Percentiles rank a stretch among this genome's conserved stretches.
Evolutionary conservation across 148 eudicot genomes (phyloP).

Genomic region (Simmondsia chinensis): DNA sequence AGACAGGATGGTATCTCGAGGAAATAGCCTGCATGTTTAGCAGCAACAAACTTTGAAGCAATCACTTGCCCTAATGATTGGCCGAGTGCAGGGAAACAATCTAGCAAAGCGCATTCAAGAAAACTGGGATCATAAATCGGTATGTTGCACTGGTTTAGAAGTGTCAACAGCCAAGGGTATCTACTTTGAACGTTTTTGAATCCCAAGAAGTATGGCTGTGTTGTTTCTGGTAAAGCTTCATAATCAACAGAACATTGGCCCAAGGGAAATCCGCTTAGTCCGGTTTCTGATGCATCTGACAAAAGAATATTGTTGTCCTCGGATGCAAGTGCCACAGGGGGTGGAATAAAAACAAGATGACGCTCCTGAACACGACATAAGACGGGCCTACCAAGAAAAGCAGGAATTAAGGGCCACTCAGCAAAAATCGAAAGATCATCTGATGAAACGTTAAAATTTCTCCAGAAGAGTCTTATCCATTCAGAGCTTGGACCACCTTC

Average conservation of each 20-base stretch:
- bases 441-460: constrained; percentile 54
- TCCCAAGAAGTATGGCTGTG: constrained; percentile 39
- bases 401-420: constrained; percentile 98
- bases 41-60: constrained; percentile 76
- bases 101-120: constrained; percentile 67
- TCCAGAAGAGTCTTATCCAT: constrained; percentile 96
- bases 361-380: constrained; percentile 91
- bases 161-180: constrained; percentile 80
- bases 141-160: constrained; percentile 88
- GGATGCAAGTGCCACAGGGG: constrained; percentile 24
- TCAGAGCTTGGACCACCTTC: constrained; percentile 91
- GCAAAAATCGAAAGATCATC: constrained; percentile 76
- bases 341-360: constrained; percentile 74
- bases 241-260: constrained; percentile 18
- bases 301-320: constrained; percentile 17
- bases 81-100: constrained; percentile 54
- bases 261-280: constrained; percentile 20
- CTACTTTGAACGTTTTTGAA: constrained; percentile 35
- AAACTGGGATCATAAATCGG: constrained; percentile 73
- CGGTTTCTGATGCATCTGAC: constrained; percentile 18
- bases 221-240: constrained; percentile 30
- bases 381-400: constrained; percentile 90
- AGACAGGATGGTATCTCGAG: constrained; percentile 62
- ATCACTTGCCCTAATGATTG: constrained; percentile 73
- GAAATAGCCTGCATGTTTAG: constrained; percentile 79